Percentiles rank a stretch among this genome's conserved stretches.
Evolutionary conservation across 768 basidiomycete genomes (phyloP).

Genomic region (Leccinellum luteum): DNA sequence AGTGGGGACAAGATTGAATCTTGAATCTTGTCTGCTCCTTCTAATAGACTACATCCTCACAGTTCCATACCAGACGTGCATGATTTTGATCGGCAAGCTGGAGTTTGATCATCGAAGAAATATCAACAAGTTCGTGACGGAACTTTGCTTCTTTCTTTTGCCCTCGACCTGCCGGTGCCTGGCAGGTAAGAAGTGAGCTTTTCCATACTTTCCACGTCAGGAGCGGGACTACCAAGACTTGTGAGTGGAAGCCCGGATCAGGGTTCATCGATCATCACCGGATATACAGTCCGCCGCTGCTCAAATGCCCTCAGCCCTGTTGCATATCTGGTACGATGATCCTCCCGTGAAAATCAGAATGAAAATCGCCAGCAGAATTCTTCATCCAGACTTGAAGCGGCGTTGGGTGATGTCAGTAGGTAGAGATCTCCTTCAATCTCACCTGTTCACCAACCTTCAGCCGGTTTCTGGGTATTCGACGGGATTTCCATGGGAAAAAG

Average conservation of each 20-base stretch:
- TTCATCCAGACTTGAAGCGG: background rate
- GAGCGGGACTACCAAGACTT: background rate
- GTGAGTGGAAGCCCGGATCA: background rate
- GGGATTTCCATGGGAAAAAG: constrained; percentile 11
- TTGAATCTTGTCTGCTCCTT: no score
- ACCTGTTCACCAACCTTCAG: background rate
- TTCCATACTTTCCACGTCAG: background rate
- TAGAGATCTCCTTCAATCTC: background rate
- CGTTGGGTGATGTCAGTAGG: constrained; percentile 11
- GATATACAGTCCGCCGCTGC: background rate
- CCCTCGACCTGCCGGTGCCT: no score
- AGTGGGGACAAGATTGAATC: background rate
- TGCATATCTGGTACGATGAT: background rate
- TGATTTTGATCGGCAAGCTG: background rate
- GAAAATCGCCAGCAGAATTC: background rate
- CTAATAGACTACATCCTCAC: no score
- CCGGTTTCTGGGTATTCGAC: background rate
- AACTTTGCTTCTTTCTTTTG: background rate
- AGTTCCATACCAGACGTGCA: background rate
- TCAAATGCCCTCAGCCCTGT: background rate
- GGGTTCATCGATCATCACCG: background rate
- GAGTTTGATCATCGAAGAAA: background rate
- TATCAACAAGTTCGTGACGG: background rate
- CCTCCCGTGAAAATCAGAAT: constrained; percentile 1
- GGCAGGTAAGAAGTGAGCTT: background rate